Base-by-base conservation (phyloP, 2,329 filamentous ascomycete genomes). In the Aspergillus sojae region DNA sequence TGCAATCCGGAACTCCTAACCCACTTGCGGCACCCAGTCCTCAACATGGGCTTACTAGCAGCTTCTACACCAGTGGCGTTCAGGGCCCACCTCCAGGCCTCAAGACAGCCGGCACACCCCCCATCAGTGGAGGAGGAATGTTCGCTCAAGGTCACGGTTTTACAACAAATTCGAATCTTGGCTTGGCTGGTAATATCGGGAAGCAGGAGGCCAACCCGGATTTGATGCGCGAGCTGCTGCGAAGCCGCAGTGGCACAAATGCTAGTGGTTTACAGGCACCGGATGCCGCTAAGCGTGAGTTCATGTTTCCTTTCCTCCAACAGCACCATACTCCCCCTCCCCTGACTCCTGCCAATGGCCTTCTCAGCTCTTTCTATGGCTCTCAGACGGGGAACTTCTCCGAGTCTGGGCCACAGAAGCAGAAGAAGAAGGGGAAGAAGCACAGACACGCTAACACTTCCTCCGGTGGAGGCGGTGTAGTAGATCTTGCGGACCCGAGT, bases 361-460 rank as follows among this genome's bases (percentile, higher is more conserved):
- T 94, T 86, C 86, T 94, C 84, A 91, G 88, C 87, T 91, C 92
- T 87, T 92, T 95, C 86, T 96, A 96, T 85, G 92, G 91, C 83
- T 86, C 89, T 79, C 91, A 91, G 84, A 84, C 91, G 85, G 92
- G 91, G 85, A 88, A 88, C 83, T 93, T 92, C 84, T 91, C 94
- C 89, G 93, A 96, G 80, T 89, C 90, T 84, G 91, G 91, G 84
- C 81, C 83, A 79, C 90, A 92, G 84, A 96, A 97, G 90, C 93
- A 96, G 88, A 97, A 96, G 91, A 97, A 97, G 89, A 97, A 97
- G 93, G 93, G 93, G 86, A 97, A 97, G 89, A 97, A 97, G 93
- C 94, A 97, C 88, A 96, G 94, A 90, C 94, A 97, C 90, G 94
- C 93, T 95, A 97, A 97, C 93, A 97, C 94, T 94, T 97, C 94